Percentiles rank a stretch among this genome's conserved stretches.
phyloP scores from a whole-genome alignment of 345 rosid species.

The Eucalyptus erythrocorys region DNA sequence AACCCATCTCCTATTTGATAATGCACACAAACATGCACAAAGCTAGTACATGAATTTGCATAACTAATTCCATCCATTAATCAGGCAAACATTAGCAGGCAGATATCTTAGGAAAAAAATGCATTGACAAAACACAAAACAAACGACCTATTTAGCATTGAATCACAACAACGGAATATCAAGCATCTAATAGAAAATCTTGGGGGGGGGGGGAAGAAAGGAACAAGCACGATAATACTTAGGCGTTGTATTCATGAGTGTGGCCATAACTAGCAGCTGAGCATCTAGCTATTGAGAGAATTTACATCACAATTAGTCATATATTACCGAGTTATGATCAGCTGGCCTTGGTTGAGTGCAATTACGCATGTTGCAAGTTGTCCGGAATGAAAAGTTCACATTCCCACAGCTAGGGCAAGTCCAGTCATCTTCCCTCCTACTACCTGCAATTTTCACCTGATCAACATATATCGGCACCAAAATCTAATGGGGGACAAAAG shows the following conservation, averaged over 20 bases:
- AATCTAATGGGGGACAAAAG: neutral
- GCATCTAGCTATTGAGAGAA: neutral
- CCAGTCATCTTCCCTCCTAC: slow-evolving; percentile 96
- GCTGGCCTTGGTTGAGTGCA: slow-evolving; percentile 99
- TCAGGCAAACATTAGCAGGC: neutral
- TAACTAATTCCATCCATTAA: neutral
- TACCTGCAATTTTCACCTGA: slow-evolving; percentile 26
- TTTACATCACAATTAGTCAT: slow-evolving; percentile 17
- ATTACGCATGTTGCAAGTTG: slow-evolving; percentile 98
- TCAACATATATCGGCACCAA: neutral
- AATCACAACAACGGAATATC: neutral
- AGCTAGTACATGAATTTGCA: neutral
- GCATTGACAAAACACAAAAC: neutral
- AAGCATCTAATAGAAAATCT: neutral
- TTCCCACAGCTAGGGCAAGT: slow-evolving; percentile 91
- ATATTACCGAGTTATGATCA: slow-evolving; percentile 71
- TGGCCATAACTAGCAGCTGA: neutral
- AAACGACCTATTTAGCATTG: neutral
- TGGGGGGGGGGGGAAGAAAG: neutral
- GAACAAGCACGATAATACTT: neutral
- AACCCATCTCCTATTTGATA: neutral
- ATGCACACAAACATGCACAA: neutral
- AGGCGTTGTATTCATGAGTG: neutral
- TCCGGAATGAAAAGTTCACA: slow-evolving; percentile 89
- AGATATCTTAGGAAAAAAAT: neutral